A percentile compares a stretch with the other conserved stretches of the same genome.
phyloP scores from a whole-genome alignment of 2,329 filamentous ascomycete genomes.

The Cercospora zeina region DNA sequence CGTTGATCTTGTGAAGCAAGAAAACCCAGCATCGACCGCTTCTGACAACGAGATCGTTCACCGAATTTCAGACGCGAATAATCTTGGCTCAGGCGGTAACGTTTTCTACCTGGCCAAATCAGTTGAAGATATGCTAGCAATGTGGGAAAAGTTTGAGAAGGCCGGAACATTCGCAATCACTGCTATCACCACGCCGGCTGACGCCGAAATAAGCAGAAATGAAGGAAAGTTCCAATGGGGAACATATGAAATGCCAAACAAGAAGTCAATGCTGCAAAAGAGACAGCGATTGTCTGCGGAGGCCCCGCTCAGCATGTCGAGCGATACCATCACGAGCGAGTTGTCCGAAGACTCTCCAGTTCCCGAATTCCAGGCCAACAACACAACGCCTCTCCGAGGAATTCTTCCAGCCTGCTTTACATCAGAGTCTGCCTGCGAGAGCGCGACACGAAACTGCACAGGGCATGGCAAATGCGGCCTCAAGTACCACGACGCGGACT shows the following conservation, averaged over 20 bases:
- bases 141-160: constrained; percentile 22
- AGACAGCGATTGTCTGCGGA: constrained; percentile 28
- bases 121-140: constrained; percentile 23
- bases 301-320: constrained; percentile 25
- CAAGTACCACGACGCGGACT: constrained; percentile 58
- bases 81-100: constrained; percentile 20
- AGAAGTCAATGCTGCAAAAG: constrained; percentile 33
- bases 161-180: constrained; percentile 30
- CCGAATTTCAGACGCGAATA: constrained; percentile 7
- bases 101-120: constrained; percentile 27
- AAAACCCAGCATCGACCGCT: constrained; percentile 21
- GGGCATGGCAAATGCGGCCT: constrained; percentile 75
- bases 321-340: constrained; percentile 32
- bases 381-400: constrained; percentile 47
- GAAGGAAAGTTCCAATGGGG: constrained; percentile 36
- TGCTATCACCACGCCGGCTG: constrained; percentile 28
- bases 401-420: constrained; percentile 74
- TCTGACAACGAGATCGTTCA: constrained; percentile 24
- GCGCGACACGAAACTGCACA: constrained; percentile 74
- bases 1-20: constrained; percentile 37
- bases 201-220: constrained; percentile 21
- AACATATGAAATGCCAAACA: constrained; percentile 36
- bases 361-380: constrained; percentile 41
- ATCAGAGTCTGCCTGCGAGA: constrained; percentile 66
- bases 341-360: constrained; percentile 33